A percentile compares a stretch with the other conserved stretches of the same genome.
Conservation (phyloP, 176 grass and related monocot species). For the Poa annua region DNA sequence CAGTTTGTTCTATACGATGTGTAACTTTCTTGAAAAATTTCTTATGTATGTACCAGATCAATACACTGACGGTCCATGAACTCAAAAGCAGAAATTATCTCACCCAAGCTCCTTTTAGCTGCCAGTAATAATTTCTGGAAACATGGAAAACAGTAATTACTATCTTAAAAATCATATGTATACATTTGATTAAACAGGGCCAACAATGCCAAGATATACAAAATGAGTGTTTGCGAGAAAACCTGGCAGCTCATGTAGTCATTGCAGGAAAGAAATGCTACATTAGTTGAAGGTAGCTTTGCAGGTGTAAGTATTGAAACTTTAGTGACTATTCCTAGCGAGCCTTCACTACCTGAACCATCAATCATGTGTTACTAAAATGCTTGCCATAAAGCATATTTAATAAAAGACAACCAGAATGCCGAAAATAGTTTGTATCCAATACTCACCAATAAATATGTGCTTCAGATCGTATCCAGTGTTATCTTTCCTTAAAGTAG, state of each 20-base stretch:
- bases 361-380: slow-evolving; percentile 45
- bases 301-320: slow-evolving; percentile 85
- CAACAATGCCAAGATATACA: neutral
- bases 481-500: slow-evolving; percentile 93
- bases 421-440: slow-evolving; percentile 8
- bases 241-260: slow-evolving; percentile 95
- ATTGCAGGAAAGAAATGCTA: slow-evolving; percentile 92
- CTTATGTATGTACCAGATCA: slow-evolving; percentile 65
- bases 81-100: slow-evolving; percentile 96
- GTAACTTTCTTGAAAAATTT: neutral
- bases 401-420: neutral
- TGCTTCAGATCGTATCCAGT: slow-evolving; percentile 98
- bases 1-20: neutral
- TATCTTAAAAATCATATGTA: slow-evolving; percentile 27
- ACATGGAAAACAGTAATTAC: slow-evolving; percentile 46
- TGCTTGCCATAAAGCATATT: slow-evolving; percentile 28
- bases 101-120: slow-evolving; percentile 83
- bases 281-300: slow-evolving; percentile 82
- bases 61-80: slow-evolving; percentile 95
- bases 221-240: slow-evolving; percentile 30
- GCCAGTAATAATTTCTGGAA: slow-evolving; percentile 83
- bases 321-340: slow-evolving; percentile 89
- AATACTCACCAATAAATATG: slow-evolving; percentile 77
- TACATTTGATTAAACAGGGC: slow-evolving; percentile 29
- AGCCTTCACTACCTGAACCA: slow-evolving; percentile 91